phyloP scores from a whole-genome alignment of 148 eudicot species.

The Fagopyrum esculentum region DNA sequence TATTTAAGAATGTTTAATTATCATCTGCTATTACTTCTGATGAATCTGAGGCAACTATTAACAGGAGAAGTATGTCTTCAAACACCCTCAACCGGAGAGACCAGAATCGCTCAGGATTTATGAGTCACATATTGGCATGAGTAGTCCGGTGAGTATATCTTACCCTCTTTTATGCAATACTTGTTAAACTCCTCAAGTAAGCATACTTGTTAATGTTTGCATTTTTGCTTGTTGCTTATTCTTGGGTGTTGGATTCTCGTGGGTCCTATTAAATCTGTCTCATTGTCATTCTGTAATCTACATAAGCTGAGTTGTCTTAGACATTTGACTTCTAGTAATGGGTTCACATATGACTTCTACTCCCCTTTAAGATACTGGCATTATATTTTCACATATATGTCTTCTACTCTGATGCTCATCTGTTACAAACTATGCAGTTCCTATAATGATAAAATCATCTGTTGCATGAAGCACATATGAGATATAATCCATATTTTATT shows the following conservation, averaged over 20 bases:
- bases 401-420: background rate
- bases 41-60: background rate
- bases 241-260: background rate
- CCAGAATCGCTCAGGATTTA: conserved; percentile 91
- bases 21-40: background rate
- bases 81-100: conserved; percentile 79
- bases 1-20: background rate
- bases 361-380: background rate
- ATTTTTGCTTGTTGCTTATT: background rate
- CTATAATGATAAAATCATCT: background rate
- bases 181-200: background rate
- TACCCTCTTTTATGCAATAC: background rate
- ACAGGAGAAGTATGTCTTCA: conserved; percentile 76
- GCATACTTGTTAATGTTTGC: background rate
- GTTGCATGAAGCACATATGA: background rate
- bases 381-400: background rate
- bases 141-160: conserved; percentile 73
- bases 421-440: background rate
- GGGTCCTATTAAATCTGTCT: background rate
- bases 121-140: conserved; percentile 96
- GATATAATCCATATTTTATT: background rate
- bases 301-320: background rate
- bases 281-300: background rate
- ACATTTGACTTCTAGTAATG: background rate
- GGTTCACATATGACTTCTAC: background rate